Conservation (phyloP, 306 rosid genomes). For the Prinsepia uniflora region DNA sequence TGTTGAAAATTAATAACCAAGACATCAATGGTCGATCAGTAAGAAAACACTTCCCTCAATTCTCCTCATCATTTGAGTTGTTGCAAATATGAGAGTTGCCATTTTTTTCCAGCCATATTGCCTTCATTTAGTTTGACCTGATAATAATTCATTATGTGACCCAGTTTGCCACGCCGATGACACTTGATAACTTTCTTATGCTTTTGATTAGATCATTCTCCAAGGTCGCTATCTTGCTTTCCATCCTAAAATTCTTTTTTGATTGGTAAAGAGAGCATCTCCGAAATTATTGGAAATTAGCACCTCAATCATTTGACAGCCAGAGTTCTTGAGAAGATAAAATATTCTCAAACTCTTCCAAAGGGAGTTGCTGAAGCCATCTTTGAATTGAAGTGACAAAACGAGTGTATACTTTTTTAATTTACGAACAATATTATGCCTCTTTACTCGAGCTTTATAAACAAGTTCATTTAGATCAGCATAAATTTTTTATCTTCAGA, state of each 20-base stretch:
- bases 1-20: background rate
- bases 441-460: background rate
- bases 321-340: background rate
- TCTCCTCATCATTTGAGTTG: background rate
- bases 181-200: too few species aligned
- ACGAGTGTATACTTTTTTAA: background rate
- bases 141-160: background rate
- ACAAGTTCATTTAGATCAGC: slow-evolving; percentile 9
- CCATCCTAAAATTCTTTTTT: too few species aligned
- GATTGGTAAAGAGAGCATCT: background rate
- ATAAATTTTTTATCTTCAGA: background rate
- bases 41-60: background rate
- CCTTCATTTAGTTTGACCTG: background rate
- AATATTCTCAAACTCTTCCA: slow-evolving; percentile 6
- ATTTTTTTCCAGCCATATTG: background rate
- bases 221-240: too few species aligned
- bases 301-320: background rate
- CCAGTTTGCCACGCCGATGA: background rate
- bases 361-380: background rate
- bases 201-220: too few species aligned
- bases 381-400: slow-evolving; percentile 15
- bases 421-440: background rate
- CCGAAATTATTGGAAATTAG: background rate
- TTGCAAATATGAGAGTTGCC: background rate
- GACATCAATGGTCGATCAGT: background rate